phyloP scores from a whole-genome alignment of 441 rosid genomes.

The Flueggea neowawraea region DNA sequence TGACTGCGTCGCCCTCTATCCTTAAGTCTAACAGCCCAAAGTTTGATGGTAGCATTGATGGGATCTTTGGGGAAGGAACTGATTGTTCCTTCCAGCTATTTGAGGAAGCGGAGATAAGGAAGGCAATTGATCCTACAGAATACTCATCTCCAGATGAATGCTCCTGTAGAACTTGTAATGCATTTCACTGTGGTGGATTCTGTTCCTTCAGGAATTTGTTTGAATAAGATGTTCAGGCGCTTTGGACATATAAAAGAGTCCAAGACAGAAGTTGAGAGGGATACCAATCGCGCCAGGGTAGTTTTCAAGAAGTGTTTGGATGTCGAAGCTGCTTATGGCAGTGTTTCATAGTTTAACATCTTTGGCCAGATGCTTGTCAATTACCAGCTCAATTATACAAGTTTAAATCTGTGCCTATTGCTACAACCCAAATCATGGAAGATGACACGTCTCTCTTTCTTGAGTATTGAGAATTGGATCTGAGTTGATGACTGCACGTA shows the following conservation, averaged over 20 bases:
- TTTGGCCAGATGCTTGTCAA: slow-evolving; percentile 70
- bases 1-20: slow-evolving; percentile 71
- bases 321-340: slow-evolving; percentile 78
- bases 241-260: slow-evolving; percentile 85
- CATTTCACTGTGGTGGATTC: slow-evolving; percentile 61
- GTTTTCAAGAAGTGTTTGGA: slow-evolving; percentile 76
- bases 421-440: slow-evolving; percentile 40
- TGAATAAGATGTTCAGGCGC: slow-evolving; percentile 74
- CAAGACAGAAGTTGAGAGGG: slow-evolving; percentile 76
- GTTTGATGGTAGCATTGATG: slow-evolving; percentile 25
- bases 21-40: slow-evolving; percentile 43
- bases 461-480: slow-evolving; percentile 18
- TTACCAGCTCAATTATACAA: slow-evolving; percentile 72
- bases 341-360: slow-evolving; percentile 80
- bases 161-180: slow-evolving; percentile 90
- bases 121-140: slow-evolving; percentile 30
- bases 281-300: slow-evolving; percentile 80
- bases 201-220: slow-evolving; percentile 44
- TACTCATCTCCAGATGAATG: slow-evolving; percentile 52
- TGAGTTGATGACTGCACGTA: neutral
- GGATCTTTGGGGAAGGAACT: slow-evolving; percentile 33
- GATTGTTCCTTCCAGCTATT: slow-evolving; percentile 27
- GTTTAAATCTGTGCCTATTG: slow-evolving; percentile 52
- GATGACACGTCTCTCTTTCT: slow-evolving; percentile 32
- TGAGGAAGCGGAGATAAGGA: slow-evolving; percentile 38